A percentile compares a stretch with the other conserved stretches of the same genome.
Evolutionary conservation across 2,329 filamentous ascomycete genomes (phyloP).

Genomic region (Colletotrichum gigasporum): DNA sequence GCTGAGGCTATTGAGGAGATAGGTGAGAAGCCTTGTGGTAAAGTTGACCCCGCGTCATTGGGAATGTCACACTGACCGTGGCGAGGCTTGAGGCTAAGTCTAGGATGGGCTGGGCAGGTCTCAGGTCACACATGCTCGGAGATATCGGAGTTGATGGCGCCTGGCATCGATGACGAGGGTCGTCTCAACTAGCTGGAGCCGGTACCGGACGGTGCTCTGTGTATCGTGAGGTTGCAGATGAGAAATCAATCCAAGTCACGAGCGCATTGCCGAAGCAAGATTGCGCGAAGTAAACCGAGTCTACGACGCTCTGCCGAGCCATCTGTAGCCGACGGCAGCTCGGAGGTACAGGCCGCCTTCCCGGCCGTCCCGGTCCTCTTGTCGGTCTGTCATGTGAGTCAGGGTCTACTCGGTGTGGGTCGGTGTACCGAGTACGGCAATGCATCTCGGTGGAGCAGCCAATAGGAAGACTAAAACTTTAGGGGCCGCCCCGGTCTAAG

Average conservation of each 20-base stretch:
- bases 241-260: neutral
- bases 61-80: neutral
- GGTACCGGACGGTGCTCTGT: neutral
- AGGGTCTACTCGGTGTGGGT: neutral
- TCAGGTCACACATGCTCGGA: conserved; percentile 7
- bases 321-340: neutral
- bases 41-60: neutral
- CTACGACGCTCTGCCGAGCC: neutral
- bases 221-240: too few species aligned
- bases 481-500: neutral
- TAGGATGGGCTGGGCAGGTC: neutral
- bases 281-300: too few species aligned
- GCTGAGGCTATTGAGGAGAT: too few species aligned
- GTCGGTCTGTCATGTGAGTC: neutral
- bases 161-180: neutral
- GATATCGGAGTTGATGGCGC: conserved; percentile 1
- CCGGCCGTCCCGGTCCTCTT: neutral
- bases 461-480: neutral
- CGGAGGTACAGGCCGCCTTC: neutral
- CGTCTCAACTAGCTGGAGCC: neutral
- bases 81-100: neutral
- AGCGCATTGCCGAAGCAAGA: too few species aligned
- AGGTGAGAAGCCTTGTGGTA: neutral
- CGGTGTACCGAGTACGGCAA: neutral
- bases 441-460: neutral